These are phyloP conservation scores for Trichosporon ovoides DNA, from an alignment of 1,284 basidiomycete genomes.

Conservation along the genomic window DNA sequence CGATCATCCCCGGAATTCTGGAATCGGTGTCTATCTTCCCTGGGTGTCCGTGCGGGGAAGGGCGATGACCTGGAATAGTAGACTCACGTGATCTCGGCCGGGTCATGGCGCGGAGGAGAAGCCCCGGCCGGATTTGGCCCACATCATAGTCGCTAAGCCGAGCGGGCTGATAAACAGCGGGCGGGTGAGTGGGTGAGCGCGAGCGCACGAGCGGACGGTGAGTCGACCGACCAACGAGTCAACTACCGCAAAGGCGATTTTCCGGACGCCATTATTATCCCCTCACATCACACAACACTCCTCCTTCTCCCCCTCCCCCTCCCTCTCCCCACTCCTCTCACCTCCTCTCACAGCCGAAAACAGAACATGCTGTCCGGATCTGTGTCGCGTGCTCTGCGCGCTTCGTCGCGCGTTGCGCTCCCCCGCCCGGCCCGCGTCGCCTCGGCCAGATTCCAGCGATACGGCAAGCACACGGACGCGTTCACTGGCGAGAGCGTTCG, in stretches of 20 bases:
- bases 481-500: constrained; percentile 1
- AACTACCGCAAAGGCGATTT: neutral
- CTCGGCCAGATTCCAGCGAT: constrained; percentile 1
- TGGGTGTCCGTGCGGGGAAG: too few relatives aligned
- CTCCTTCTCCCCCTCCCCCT: neutral
- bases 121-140: neutral
- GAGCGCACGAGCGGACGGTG: too few relatives aligned
- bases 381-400: constrained; percentile 2
- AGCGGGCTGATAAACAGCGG: constrained; percentile 1
- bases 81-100: constrained; percentile 3
- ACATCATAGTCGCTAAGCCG: neutral
- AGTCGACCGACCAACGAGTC: constrained; percentile 9
- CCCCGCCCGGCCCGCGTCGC: constrained; percentile 4
- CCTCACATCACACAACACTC: neutral
- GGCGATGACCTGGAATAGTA: neutral
- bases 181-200: neutral
- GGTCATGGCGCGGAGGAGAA: constrained; percentile 4
- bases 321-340: neutral
- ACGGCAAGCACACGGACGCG: constrained; percentile 20
- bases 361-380: constrained; percentile 7
- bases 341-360: neutral
- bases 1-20: too few relatives aligned
- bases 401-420: constrained; percentile 3
- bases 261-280: too few relatives aligned
- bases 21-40: too few relatives aligned